Evolutionary conservation across 306 rosid species (phyloP).

Genomic region (Benincasa hispida): DNA sequence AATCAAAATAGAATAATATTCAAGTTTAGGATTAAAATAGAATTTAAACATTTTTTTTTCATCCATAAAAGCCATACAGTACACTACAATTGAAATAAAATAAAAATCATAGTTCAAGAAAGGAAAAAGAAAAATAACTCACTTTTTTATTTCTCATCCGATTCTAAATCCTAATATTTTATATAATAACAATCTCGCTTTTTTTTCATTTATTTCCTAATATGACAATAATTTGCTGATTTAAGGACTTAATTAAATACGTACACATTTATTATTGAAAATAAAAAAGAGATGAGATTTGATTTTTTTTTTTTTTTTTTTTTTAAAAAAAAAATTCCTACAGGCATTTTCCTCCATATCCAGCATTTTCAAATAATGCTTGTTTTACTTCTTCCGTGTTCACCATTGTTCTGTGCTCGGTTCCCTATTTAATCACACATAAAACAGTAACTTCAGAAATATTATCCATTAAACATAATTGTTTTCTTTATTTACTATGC

Average conservation of each 20-base stretch:
- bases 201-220: neutral
- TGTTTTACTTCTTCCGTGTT: constrained; percentile 53
- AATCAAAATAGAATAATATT: too few species aligned
- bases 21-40: too few species aligned
- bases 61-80: too few species aligned
- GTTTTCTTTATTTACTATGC: too few species aligned
- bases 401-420: constrained; percentile 14
- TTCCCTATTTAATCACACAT: constrained; percentile 16
- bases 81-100: neutral
- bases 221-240: neutral
- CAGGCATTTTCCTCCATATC: constrained; percentile 61
- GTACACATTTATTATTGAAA: neutral
- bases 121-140: too few species aligned
- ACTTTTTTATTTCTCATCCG: neutral
- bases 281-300: neutral
- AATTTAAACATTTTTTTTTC: too few species aligned
- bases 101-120: too few species aligned
- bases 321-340: neutral
- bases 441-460: neutral
- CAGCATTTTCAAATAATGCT: constrained; percentile 46
- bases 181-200: neutral
- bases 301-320: neutral
- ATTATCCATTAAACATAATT: too few species aligned
- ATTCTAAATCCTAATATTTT: neutral
- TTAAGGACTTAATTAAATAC: neutral